Conservation (phyloP, 2,329 filamentous ascomycete species). For the Ceratocystis alfenasii region DNA sequence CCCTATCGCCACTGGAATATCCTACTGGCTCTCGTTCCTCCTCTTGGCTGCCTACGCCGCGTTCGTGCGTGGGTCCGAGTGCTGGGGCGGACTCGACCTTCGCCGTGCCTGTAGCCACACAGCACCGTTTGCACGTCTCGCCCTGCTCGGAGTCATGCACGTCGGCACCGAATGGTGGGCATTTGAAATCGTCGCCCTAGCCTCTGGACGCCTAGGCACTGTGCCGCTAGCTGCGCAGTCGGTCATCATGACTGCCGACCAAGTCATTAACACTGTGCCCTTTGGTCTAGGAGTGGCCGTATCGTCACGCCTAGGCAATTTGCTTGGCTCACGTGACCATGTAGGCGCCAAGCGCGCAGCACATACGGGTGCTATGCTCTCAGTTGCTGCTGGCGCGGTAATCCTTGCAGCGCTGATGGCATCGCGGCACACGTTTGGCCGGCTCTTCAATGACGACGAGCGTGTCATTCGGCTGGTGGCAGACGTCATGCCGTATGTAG, state of each 20-base stretch:
- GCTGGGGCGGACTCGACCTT: slow-evolving; percentile 64
- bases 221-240: slow-evolving; percentile 70
- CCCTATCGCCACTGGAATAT: slow-evolving; percentile 68
- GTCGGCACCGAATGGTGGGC: slow-evolving; percentile 93
- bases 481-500: slow-evolving; percentile 72
- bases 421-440: slow-evolving; percentile 60
- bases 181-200: slow-evolving; percentile 79
- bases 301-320: slow-evolving; percentile 65
- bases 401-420: slow-evolving; percentile 59
- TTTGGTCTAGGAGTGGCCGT: slow-evolving; percentile 78
- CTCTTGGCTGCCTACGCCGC: slow-evolving; percentile 61
- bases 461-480: slow-evolving; percentile 61
- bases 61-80: slow-evolving; percentile 58
- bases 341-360: slow-evolving; percentile 58
- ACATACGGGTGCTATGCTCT: slow-evolving; percentile 62
- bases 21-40: slow-evolving; percentile 75
- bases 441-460: slow-evolving; percentile 69
- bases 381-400: slow-evolving; percentile 52
- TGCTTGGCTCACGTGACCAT: slow-evolving; percentile 57
- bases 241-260: slow-evolving; percentile 82
- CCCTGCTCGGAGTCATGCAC: slow-evolving; percentile 64
- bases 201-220: slow-evolving; percentile 67
- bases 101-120: slow-evolving; percentile 54
- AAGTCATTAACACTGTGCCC: slow-evolving; percentile 73
- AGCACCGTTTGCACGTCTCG: slow-evolving; percentile 59